phyloP scores from a whole-genome alignment of 352 stramenopile genomes.

The Globisporangium okanoganense region DNA sequence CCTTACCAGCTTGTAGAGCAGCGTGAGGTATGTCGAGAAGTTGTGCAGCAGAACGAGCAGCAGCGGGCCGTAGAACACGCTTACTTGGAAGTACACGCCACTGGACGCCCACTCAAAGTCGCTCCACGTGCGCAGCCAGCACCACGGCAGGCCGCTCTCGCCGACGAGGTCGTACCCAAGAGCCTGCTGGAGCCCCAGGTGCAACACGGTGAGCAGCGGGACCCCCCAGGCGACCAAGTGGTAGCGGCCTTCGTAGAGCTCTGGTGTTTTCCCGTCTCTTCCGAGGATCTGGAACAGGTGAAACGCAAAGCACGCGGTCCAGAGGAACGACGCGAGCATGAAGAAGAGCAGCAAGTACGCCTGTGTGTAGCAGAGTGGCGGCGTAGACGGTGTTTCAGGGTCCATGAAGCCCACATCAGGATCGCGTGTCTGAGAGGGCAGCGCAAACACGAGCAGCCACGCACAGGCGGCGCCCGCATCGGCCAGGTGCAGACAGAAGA shows the following conservation, averaged over 20 bases:
- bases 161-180: constrained; percentile 50
- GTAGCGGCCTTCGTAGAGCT: constrained; percentile 69
- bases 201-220: constrained; percentile 34
- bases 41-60: constrained; percentile 57
- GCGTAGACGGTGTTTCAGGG: background rate
- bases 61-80: constrained; percentile 56
- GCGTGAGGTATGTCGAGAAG: constrained; percentile 46
- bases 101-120: constrained; percentile 41
- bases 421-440: constrained; percentile 16
- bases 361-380: constrained; percentile 18
- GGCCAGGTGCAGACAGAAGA: constrained; percentile 62
- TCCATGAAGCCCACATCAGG: background rate
- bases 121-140: constrained; percentile 74
- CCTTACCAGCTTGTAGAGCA: constrained; percentile 59
- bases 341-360: constrained; percentile 71
- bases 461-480: constrained; percentile 40
- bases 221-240: constrained; percentile 67
- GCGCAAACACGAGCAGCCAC: constrained; percentile 51
- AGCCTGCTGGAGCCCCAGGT: constrained; percentile 41
- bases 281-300: constrained; percentile 69
- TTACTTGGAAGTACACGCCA: constrained; percentile 58
- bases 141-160: constrained; percentile 65
- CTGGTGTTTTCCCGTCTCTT: constrained; percentile 39
- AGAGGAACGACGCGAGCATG: constrained; percentile 58
- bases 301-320: constrained; percentile 75